Conservation (phyloP, 129 eudicot species). For the Oenanthe sinensis region DNA sequence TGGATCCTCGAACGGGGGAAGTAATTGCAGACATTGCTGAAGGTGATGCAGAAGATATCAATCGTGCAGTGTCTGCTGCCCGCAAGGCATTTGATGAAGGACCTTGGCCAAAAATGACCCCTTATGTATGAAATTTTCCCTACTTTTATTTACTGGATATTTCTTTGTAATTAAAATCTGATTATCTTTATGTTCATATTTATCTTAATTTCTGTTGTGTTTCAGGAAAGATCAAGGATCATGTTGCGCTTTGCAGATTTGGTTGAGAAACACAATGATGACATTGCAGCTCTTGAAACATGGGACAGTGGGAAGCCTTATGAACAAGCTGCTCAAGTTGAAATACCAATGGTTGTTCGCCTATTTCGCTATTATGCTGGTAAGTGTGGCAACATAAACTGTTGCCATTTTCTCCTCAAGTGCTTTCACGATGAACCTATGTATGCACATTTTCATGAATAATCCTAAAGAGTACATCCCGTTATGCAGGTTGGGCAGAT, state of each 20-base stretch:
- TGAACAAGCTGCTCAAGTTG: conserved; percentile 3
- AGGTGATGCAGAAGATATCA: conserved; percentile 24
- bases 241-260: conserved; percentile 9
- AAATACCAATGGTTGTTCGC: conserved; percentile 5
- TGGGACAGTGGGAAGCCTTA: conserved; percentile 13
- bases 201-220: background rate
- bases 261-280: conserved; percentile 11
- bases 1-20: conserved; percentile 25
- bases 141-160: background rate
- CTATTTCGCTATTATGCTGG: conserved; percentile 13
- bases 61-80: conserved; percentile 27
- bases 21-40: conserved; percentile 25
- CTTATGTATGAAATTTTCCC: conserved; percentile 13
- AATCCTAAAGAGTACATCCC: background rate
- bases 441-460: background rate
- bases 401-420: background rate
- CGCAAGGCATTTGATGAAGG: conserved; percentile 33
- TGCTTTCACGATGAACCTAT: background rate
- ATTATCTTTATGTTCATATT: too few relatives aligned
- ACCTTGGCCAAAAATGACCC: conserved; percentile 31
- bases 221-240: conserved; percentile 8
- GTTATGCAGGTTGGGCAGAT: conserved; percentile 26
- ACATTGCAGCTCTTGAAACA: conserved; percentile 5
- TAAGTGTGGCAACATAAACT: background rate
- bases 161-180: background rate